Evolutionary conservation across 345 rosid genomes (phyloP).

Genomic region (Rubroshorea leprosula): DNA sequence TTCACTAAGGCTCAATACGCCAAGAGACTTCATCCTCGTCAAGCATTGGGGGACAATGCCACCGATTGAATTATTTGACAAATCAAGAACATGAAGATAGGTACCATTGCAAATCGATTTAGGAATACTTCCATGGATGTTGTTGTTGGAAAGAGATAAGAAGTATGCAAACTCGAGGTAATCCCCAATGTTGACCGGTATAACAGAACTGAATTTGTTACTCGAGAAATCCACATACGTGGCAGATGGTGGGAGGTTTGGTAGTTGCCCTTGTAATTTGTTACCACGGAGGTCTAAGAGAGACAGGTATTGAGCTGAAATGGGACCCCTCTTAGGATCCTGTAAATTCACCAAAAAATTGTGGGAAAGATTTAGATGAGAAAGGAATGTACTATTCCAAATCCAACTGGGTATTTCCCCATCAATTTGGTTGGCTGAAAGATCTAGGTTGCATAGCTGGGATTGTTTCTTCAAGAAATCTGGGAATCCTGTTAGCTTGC

Average conservation of each 20-base stretch:
- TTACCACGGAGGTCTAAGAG: conserved; percentile 28
- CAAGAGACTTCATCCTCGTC: background rate
- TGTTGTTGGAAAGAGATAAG: conserved; percentile 30
- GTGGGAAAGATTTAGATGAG: conserved; percentile 7
- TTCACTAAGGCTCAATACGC: background rate
- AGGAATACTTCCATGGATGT: conserved; percentile 26
- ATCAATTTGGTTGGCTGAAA: conserved; percentile 27
- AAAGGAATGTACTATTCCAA: conserved; percentile 13
- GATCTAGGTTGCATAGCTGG: background rate
- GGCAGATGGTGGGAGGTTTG: conserved; percentile 1
- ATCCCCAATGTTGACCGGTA: conserved; percentile 22
- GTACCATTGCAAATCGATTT: conserved; percentile 17
- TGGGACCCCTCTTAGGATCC: background rate
- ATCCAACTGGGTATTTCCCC: conserved; percentile 41
- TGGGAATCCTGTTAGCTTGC: background rate
- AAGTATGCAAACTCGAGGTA: background rate
- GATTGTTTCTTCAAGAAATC: background rate
- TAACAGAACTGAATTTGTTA: conserved; percentile 17
- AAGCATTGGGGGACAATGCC: conserved; percentile 25
- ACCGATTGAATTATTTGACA: conserved; percentile 19
- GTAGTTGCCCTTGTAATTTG: conserved; percentile 24
- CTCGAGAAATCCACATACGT: conserved; percentile 24
- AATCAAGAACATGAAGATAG: conserved; percentile 21
- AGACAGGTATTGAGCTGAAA: background rate
- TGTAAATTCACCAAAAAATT: conserved; percentile 8